Conservation (phyloP, 352 stramenopile species). For the Phytopythium oedochilum region DNA sequence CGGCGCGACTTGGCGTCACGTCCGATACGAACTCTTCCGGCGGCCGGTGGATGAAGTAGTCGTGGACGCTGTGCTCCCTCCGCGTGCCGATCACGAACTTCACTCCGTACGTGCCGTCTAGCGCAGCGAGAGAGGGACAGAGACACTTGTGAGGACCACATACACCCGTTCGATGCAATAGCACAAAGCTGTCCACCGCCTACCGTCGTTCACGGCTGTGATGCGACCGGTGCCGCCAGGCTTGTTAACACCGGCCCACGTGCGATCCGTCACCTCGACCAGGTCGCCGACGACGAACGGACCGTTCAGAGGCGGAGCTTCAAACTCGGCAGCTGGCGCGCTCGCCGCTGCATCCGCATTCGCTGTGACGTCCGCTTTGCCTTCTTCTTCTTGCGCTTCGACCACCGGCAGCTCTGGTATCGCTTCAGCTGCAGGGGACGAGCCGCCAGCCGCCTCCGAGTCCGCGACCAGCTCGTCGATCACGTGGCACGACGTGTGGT, state of each 20-base stretch:
- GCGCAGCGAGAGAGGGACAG: background rate
- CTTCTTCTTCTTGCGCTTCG: background rate
- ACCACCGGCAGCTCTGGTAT: background rate
- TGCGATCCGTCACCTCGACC: conserved; percentile 85
- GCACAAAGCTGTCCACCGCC: background rate
- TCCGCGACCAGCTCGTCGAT: background rate
- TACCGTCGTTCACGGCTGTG: conserved; percentile 46
- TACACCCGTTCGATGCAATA: no score
- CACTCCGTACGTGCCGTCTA: conserved; percentile 48
- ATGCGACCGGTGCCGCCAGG: conserved; percentile 83
- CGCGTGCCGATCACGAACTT: conserved; percentile 49
- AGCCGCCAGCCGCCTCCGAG: background rate
- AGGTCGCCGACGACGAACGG: conserved; percentile 58
- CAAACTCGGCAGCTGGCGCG: background rate
- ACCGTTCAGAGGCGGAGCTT: conserved; percentile 13
- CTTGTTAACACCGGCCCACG: conserved; percentile 92
- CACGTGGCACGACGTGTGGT: no score
- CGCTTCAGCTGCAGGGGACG: background rate
- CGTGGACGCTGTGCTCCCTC: conserved; percentile 25
- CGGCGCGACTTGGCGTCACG: conserved; percentile 29
- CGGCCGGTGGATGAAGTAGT: conserved; percentile 33
- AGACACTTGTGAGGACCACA: background rate
- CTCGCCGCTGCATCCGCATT: background rate
- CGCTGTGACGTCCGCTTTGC: background rate
- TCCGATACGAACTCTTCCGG: conserved; percentile 33